These are phyloP conservation scores for Vigna unguiculata DNA, from an alignment of 306 rosid genomes.

Conservation along the genomic window DNA sequence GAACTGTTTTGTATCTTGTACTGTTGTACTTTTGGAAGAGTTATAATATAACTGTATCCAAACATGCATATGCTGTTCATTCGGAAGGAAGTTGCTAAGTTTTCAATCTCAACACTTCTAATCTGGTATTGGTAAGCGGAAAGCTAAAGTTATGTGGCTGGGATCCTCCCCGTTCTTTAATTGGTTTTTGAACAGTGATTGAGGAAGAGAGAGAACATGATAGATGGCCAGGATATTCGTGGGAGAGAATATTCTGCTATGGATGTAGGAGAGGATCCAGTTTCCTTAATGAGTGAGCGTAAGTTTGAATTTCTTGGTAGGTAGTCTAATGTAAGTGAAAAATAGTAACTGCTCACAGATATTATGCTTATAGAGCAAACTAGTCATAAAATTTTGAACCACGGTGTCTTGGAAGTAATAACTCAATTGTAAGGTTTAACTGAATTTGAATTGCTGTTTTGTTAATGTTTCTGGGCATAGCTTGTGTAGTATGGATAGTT, in stretches of 20 bases:
- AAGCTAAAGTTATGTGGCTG: neutral
- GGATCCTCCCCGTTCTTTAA: neutral
- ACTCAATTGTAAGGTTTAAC: conserved; percentile 16
- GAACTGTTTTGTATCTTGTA: neutral
- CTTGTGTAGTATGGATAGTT: conserved; percentile 5
- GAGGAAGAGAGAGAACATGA: neutral
- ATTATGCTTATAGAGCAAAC: neutral
- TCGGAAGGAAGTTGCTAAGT: neutral
- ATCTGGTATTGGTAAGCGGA: neutral
- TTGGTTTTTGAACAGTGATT: neutral
- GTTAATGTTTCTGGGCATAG: conserved; percentile 8
- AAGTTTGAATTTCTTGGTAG: neutral
- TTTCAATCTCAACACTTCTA: neutral
- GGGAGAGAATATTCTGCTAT: neutral
- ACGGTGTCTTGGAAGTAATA: neutral
- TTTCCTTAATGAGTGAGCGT: neutral
- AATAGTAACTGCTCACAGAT: neutral
- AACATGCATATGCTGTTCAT: neutral
- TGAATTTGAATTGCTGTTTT: conserved; percentile 25
- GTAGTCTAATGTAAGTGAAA: neutral
- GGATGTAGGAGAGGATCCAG: neutral
- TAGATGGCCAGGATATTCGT: neutral
- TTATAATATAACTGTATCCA: neutral
- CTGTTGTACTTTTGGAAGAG: neutral
- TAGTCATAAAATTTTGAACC: neutral